phyloP scores from a whole-genome alignment of 805 yeast genomes.

The Metschnikowia matae region DNA sequence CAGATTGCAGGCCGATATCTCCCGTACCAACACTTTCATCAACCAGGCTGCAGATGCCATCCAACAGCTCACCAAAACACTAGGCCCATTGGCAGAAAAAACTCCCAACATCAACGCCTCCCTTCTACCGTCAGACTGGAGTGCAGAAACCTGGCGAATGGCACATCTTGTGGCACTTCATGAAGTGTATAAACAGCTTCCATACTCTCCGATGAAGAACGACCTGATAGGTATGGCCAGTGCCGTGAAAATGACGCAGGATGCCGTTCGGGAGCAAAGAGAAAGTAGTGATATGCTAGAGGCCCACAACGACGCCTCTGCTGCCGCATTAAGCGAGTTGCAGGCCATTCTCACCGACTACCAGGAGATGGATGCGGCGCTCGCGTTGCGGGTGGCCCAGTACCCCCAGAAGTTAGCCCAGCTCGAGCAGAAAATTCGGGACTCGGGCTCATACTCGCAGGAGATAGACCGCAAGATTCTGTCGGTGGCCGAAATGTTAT shows the following conservation, averaged over 20 bases:
- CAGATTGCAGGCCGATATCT: slow-evolving; percentile 13
- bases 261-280: slow-evolving; percentile 12
- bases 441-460: slow-evolving; percentile 5
- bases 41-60: slow-evolving; percentile 15
- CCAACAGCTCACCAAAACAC: slow-evolving; percentile 5
- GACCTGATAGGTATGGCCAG: slow-evolving; percentile 21
- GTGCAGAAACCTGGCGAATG: slow-evolving; percentile 3
- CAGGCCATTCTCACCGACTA: slow-evolving; percentile 10
- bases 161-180: slow-evolving; percentile 14
- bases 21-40: slow-evolving; percentile 12
- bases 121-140: slow-evolving; percentile 4
- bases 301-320: neutral
- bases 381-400: slow-evolving; percentile 3
- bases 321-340: neutral
- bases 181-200: slow-evolving; percentile 14
- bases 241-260: slow-evolving; percentile 14
- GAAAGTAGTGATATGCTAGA: slow-evolving; percentile 4
- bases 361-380: slow-evolving; percentile 5
- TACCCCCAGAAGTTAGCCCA: slow-evolving; percentile 13
- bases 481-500: slow-evolving; percentile 1
- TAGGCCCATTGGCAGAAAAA: slow-evolving; percentile 5
- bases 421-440: slow-evolving; percentile 5
- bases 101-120: neutral
- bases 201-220: slow-evolving; percentile 16
- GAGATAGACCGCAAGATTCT: slow-evolving; percentile 4